Evolutionary conservation across 2,329 filamentous ascomycete genomes (phyloP), one percentile per base, ranked within the genome.

Genomic region (Stachybotrys chartarum): DNA sequence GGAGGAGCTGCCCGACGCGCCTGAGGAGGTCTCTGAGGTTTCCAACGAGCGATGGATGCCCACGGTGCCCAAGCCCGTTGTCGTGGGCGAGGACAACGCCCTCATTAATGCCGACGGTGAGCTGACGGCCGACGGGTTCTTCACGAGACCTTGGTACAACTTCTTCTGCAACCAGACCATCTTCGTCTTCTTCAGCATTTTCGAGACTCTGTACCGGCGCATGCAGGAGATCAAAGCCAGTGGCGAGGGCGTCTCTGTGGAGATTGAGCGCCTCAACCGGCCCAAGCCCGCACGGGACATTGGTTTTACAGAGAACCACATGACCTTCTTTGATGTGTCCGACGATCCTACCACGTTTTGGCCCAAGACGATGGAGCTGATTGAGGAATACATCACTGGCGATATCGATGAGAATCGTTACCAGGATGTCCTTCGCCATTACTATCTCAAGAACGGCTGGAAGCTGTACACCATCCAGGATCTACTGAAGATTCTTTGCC

Each of bases 171-270:
- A 97, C 70, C 83, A 91, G 64, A 90, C 88, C 4, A 87, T 99
- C 57, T 96, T 91, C 68, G 92, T 94, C 72, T 97, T 99, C 78
- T 88, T 99, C 76, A 90, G 88, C 62, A 86, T 96, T 58, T 94
- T 99, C 69, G 85, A 96, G 67, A 88, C 88, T n/a, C 77, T 99
- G 6, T 97, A 96, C 72, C 84, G 86, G 64, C 86, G 94, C 46
- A 79, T 99, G 14, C 78, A 87, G 59, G 88, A 88, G 58, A 84
- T 97, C 70, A 97, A 97, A 75, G 79, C 86, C 56, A 87, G 87
- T 66, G 88, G 89, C 63, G 79, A 82, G 3, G 82, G 86, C 49
- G 92, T 95, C 10, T 78, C 83, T 51, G 82, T 85, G 62, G 86
- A 90, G 64, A 86, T 97, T 45, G 77, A 80, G 30, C 87, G 90